These are phyloP conservation scores for Tephrocybe rancida DNA, from an alignment of 768 basidiomycete genomes.

Conservation along the genomic window DNA sequence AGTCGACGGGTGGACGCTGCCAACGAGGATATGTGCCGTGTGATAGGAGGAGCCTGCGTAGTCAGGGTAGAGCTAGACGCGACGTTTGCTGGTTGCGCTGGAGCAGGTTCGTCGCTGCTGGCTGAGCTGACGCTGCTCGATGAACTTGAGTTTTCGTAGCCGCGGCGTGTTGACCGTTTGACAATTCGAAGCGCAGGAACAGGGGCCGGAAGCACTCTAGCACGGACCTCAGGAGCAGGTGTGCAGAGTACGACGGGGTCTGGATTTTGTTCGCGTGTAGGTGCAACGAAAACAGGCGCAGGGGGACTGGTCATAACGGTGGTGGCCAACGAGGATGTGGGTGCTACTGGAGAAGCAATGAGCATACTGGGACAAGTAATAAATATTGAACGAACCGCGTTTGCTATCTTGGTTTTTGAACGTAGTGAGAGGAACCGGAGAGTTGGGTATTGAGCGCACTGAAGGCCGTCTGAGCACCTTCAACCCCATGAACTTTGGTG, in stretches of 20 bases:
- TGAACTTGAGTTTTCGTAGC: constrained; percentile 20
- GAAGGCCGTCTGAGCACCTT: background rate
- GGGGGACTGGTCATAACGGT: background rate
- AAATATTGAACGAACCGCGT: background rate
- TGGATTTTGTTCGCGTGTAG: constrained; percentile 11
- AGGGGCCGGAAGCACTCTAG: constrained; percentile 32
- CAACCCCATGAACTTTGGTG: background rate
- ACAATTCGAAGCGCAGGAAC: constrained; percentile 51
- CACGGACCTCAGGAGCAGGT: constrained; percentile 14
- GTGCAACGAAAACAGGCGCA: constrained; percentile 14
- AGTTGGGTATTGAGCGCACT: background rate
- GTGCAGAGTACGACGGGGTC: constrained; percentile 2
- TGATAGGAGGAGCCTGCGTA: background rate
- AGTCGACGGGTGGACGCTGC: background rate
- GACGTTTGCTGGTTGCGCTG: background rate
- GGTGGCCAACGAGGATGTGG: background rate
- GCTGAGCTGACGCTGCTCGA: constrained; percentile 12
- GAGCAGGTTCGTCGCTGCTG: constrained; percentile 4
- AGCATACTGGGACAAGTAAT: background rate
- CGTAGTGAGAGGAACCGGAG: background rate
- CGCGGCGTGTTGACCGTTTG: constrained; percentile 34
- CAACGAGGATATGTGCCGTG: background rate
- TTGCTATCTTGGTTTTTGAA: background rate
- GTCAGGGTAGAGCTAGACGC: background rate
- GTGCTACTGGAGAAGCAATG: background rate